phyloP scores from a whole-genome alignment of 495 filamentous ascomycete species.

The Aspergillus affinis region DNA sequence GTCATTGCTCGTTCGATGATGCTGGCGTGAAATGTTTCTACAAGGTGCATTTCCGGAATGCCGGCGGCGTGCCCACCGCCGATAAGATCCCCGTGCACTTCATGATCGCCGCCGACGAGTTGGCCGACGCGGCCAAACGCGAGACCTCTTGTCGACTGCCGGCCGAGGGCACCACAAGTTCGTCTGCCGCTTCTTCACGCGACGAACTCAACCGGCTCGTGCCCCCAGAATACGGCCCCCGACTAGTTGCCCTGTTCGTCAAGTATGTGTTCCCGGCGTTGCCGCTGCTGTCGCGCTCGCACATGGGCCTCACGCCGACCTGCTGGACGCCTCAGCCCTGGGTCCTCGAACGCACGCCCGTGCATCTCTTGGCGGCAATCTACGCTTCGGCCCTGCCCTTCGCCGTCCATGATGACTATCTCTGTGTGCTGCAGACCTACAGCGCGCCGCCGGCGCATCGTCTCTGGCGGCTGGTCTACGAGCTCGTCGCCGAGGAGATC shows the following conservation, averaged over 20 bases:
- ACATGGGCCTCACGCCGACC: slow-evolving; percentile 23
- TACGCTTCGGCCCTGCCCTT: slow-evolving; percentile 40
- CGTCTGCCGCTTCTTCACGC: slow-evolving; percentile 1
- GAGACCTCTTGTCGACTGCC: slow-evolving; percentile 23
- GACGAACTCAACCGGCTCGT: slow-evolving; percentile 29
- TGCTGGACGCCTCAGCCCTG: slow-evolving; percentile 22
- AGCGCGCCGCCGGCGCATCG: slow-evolving; percentile 25
- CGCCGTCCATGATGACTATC: slow-evolving; percentile 30
- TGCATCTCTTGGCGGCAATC: slow-evolving; percentile 35
- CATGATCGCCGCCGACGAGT: slow-evolving; percentile 32
- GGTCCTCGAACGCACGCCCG: slow-evolving; percentile 24
- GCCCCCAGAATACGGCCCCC: slow-evolving; percentile 28
- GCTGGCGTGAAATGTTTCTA: slow-evolving; percentile 35
- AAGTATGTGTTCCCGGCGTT: slow-evolving; percentile 33
- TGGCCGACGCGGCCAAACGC: slow-evolving; percentile 21
- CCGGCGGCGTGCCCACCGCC: slow-evolving; percentile 34
- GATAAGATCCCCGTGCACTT: slow-evolving; percentile 38
- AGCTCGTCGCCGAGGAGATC: slow-evolving; percentile 34
- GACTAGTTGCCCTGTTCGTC: slow-evolving; percentile 33
- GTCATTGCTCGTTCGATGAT: slow-evolving; percentile 40
- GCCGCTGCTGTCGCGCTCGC: slow-evolving; percentile 33
- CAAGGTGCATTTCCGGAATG: slow-evolving; percentile 38
- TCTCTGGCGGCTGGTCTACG: slow-evolving; percentile 36
- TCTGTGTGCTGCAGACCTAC: slow-evolving; percentile 33
- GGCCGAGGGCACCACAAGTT: slow-evolving; percentile 15